Percentiles rank a stretch among this genome's conserved stretches.
phyloP scores from a whole-genome alignment of 2,329 filamentous ascomycete genomes.

The Aphanoascus verrucosus region DNA sequence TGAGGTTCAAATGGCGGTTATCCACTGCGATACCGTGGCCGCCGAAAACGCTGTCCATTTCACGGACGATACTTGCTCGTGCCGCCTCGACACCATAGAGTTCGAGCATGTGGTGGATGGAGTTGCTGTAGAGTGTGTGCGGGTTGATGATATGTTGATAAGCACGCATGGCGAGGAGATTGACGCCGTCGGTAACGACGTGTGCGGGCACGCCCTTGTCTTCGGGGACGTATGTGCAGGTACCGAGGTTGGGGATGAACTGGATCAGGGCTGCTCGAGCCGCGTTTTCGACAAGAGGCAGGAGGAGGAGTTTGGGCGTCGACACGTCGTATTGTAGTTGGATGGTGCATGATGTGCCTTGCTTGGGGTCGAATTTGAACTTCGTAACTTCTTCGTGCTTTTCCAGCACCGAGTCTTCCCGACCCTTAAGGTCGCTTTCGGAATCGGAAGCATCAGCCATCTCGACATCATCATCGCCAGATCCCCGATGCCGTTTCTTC shows the following conservation, averaged over 20 bases:
- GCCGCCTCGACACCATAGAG: conserved; percentile 92
- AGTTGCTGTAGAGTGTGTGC: conserved; percentile 80
- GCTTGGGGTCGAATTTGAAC: conserved; percentile 68
- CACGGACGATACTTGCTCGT: conserved; percentile 72
- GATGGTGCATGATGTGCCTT: conserved; percentile 66
- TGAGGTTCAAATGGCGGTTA: conserved; percentile 82
- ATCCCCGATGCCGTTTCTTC: not conserved
- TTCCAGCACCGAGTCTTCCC: conserved; percentile 54
- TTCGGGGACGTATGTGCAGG: conserved; percentile 58
- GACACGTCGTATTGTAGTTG: conserved; percentile 70
- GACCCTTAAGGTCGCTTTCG: conserved; percentile 36
- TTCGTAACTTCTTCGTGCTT: conserved; percentile 56
- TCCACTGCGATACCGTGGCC: conserved; percentile 90
- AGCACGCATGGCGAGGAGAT: conserved; percentile 80
- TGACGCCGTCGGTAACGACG: conserved; percentile 74
- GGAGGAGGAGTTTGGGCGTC: conserved; percentile 84
- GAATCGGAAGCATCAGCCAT: conserved; percentile 24
- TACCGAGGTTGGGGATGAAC: conserved; percentile 65
- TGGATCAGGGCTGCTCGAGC: conserved; percentile 73
- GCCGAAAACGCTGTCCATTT: conserved; percentile 75
- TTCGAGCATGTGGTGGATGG: conserved; percentile 71
- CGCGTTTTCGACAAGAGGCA: conserved; percentile 76
- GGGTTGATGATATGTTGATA: conserved; percentile 79
- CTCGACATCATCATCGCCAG: conserved; percentile 29
- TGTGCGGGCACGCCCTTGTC: conserved; percentile 39